phyloP scores from a whole-genome alignment of 1,284 basidiomycete genomes.

The Puccinia horiana region DNA sequence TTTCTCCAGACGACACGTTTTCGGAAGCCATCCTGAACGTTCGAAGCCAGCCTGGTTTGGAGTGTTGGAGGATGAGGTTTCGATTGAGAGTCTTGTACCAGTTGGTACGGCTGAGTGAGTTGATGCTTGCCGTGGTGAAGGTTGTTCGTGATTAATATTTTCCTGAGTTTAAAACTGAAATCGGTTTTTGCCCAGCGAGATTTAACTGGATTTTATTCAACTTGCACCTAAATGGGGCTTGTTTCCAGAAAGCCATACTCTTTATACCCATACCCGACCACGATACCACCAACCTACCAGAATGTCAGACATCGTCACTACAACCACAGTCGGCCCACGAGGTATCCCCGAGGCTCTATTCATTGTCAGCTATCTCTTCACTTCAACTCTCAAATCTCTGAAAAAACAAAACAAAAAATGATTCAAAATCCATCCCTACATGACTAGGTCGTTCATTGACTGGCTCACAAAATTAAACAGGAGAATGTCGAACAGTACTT shows the following conservation, averaged over 20 bases:
- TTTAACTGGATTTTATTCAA: constrained; percentile 8
- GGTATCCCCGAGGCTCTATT: constrained; percentile 40
- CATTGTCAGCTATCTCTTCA: constrained; percentile 28
- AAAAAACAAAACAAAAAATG: background rate
- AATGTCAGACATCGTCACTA: constrained; percentile 7
- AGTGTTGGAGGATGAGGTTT: background rate
- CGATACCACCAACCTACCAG: background rate
- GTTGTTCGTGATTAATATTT: no score
- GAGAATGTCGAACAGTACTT: constrained; percentile 83
- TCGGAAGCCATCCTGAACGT: constrained; percentile 23
- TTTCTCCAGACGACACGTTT: background rate
- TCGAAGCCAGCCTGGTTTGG: background rate
- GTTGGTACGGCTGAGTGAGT: constrained; percentile 7
- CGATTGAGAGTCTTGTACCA: background rate
- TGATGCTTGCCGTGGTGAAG: background rate
- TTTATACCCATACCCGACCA: no score
- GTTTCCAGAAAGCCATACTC: background rate
- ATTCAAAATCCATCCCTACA: background rate
- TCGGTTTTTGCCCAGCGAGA: background rate
- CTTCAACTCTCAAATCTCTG: background rate
- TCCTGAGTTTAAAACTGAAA: no score
- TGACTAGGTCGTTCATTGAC: background rate
- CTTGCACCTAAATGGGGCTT: background rate
- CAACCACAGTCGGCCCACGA: constrained; percentile 21
- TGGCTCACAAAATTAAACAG: constrained; percentile 59